phyloP scores from a whole-genome alignment of 768 basidiomycete genomes.

The Lepiota subincarnata region DNA sequence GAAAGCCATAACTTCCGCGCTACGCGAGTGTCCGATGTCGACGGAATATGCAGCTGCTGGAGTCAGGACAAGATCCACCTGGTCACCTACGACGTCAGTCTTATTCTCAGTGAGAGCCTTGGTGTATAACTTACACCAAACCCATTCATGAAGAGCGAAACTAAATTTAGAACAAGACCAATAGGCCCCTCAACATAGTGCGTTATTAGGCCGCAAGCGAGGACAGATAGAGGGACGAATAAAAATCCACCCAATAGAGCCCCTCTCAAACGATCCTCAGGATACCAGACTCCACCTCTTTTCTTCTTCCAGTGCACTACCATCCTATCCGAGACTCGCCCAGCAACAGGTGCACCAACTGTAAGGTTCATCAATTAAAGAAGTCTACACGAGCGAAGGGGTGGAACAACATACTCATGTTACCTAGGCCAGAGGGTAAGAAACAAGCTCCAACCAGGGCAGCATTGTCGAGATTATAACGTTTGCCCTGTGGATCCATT shows the following conservation, averaged over 20 bases:
- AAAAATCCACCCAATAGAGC: slow-evolving; percentile 40
- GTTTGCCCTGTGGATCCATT: slow-evolving; percentile 38
- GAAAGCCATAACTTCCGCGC: slow-evolving; percentile 59
- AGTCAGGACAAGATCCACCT: slow-evolving; percentile 55
- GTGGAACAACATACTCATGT: slow-evolving; percentile 40
- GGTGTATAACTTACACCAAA: slow-evolving; percentile 44
- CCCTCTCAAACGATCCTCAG: slow-evolving; percentile 62
- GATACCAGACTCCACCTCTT: slow-evolving; percentile 55
- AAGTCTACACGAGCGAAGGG: neutral
- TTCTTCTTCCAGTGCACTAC: slow-evolving; percentile 43
- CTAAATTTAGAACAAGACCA: slow-evolving; percentile 46
- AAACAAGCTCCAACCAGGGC: slow-evolving; percentile 56
- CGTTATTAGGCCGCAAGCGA: slow-evolving; percentile 44
- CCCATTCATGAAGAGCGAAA: slow-evolving; percentile 59
- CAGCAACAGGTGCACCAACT: slow-evolving; percentile 60
- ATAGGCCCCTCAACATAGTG: slow-evolving; percentile 42
- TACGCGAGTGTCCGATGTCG: slow-evolving; percentile 56
- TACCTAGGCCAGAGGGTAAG: slow-evolving; percentile 53
- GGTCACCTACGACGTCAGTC: neutral
- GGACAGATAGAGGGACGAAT: slow-evolving; percentile 49
- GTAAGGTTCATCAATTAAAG: neutral
- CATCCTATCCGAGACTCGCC: slow-evolving; percentile 50
- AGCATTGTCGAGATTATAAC: slow-evolving; percentile 51
- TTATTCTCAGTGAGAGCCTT: neutral
- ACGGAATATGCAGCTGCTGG: slow-evolving; percentile 55